Evolutionary conservation across 768 basidiomycete genomes (phyloP).

Genomic region (Auriscalpium orientale): DNA sequence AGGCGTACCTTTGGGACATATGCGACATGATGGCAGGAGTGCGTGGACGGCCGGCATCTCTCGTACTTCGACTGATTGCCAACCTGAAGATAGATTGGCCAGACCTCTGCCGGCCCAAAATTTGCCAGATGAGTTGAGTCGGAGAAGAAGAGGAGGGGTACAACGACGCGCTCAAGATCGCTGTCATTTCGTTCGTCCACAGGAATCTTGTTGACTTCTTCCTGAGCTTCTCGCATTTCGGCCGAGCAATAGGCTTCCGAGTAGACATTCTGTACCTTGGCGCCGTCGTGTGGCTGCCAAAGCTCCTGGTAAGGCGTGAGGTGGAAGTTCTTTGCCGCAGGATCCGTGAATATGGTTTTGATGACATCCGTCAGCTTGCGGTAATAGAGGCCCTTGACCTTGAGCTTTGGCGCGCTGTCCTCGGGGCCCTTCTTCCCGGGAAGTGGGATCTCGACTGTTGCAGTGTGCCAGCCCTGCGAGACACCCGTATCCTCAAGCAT

Average conservation of each 20-base stretch:
- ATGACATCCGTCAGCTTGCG: background rate
- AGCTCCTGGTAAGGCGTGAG: background rate
- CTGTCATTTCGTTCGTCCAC: background rate
- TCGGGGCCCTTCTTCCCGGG: background rate
- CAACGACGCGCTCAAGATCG: background rate
- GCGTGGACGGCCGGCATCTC: conserved; percentile 20
- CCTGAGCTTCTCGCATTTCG: background rate
- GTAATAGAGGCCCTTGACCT: background rate
- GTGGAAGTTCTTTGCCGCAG: background rate
- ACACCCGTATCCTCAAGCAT: background rate
- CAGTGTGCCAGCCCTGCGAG: background rate
- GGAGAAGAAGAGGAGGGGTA: conserved; percentile 6
- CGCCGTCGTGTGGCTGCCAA: background rate
- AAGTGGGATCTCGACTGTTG: background rate
- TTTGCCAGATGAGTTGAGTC: conserved; percentile 24
- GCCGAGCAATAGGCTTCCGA: background rate
- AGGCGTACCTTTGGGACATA: conserved; percentile 33
- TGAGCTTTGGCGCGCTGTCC: too few relatives aligned
- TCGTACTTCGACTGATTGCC: conserved; percentile 37
- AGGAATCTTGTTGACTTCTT: background rate
- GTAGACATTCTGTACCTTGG: background rate
- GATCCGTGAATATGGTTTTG: background rate
- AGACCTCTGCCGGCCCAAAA: conserved; percentile 24
- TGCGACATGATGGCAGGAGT: conserved; percentile 33
- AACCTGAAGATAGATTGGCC: conserved; percentile 33